Evolutionary conservation across 768 basidiomycete genomes (phyloP).

Genomic region (Panaeolus cyanescens): DNA sequence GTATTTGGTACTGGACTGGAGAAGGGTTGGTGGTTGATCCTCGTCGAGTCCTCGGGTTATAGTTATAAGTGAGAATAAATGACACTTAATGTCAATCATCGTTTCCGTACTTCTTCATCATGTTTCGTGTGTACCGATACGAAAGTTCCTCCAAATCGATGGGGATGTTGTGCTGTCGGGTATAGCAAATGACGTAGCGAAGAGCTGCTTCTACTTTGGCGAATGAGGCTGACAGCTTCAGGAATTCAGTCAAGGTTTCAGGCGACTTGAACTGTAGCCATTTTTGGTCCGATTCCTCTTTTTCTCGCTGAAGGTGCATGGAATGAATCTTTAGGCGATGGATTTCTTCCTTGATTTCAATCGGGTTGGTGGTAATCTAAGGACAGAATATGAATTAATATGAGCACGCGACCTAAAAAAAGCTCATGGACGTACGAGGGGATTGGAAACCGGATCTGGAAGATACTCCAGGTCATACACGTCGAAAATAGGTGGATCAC

Average conservation of each 20-base stretch:
- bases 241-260: neutral
- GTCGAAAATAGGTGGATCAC: neutral
- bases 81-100: neutral
- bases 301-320: neutral
- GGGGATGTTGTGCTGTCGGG: neutral
- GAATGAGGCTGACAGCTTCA: neutral
- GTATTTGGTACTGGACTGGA: no score
- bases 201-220: neutral
- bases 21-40: no score
- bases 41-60: no score
- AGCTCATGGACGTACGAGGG: neutral
- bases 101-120: neutral
- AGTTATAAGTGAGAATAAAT: neutral
- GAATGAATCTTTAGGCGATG: neutral
- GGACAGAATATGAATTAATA: neutral
- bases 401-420: neutral
- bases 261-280: neutral
- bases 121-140: neutral
- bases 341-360: neutral
- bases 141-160: neutral
- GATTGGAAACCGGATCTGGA: conserved; percentile 1
- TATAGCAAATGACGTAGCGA: neutral
- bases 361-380: neutral
- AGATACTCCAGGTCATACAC: neutral
- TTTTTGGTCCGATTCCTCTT: neutral